Evolutionary conservation across 2,329 filamentous ascomycete species (phyloP).

Genomic region (Ophiostoma quercus): DNA sequence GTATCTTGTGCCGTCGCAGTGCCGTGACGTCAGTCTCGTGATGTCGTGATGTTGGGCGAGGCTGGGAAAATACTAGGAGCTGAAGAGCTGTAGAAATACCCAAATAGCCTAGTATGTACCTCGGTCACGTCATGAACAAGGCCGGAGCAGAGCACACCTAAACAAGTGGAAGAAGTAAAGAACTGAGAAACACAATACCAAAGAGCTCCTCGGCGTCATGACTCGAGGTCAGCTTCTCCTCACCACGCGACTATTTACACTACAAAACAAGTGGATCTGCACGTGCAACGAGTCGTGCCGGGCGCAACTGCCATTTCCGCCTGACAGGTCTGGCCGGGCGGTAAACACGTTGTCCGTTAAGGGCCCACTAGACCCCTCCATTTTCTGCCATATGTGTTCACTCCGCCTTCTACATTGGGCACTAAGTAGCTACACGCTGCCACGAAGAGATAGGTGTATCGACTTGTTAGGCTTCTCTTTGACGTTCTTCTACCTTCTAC

Average conservation of each 20-base stretch:
- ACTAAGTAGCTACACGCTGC: neutral
- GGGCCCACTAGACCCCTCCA: slow-evolving; percentile 6
- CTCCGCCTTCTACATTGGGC: slow-evolving; percentile 9
- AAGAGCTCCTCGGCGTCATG: neutral
- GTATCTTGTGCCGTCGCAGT: neutral
- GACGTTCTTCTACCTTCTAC: neutral
- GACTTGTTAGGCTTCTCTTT: slow-evolving; percentile 4
- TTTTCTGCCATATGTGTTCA: neutral
- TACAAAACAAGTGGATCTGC: neutral
- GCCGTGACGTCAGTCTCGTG: neutral
- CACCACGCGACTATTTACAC: neutral
- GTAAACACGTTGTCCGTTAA: neutral
- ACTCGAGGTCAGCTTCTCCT: neutral
- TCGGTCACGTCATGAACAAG: slow-evolving; percentile 4
- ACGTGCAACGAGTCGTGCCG: neutral
- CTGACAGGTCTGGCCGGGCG: neutral
- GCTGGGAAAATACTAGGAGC: neutral
- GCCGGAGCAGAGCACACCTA: neutral
- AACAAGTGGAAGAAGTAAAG: slow-evolving; percentile 6
- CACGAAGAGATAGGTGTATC: neutral
- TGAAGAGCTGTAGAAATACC: neutral
- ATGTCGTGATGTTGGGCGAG: neutral
- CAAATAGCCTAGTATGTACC: neutral
- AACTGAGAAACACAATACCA: neutral
- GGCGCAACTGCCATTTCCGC: no score